Percentiles rank a stretch among this genome's conserved stretches.
These are phyloP conservation scores for Pythium folliculosum DNA, from an alignment of 352 stramenopile genomes.

Conservation along the genomic window DNA sequence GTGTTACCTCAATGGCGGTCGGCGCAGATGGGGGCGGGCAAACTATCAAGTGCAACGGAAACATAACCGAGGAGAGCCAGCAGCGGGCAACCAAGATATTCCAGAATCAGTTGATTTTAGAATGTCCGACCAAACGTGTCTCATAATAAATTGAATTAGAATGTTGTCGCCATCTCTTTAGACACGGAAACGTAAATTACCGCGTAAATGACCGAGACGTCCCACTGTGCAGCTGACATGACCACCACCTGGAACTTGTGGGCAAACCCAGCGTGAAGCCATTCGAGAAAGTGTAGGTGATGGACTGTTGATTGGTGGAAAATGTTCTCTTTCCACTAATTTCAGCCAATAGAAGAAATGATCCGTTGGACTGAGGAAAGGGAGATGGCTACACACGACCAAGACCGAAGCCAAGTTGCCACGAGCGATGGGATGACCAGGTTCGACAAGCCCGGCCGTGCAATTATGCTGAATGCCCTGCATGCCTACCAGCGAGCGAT, in stretches of 20 bases:
- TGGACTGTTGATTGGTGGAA: neutral
- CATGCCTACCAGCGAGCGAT: too few relatives aligned
- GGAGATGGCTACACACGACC: too few relatives aligned
- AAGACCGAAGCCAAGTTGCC: too few relatives aligned
- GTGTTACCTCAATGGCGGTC: conserved; percentile 21
- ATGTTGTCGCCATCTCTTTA: neutral
- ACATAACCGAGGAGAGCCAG: neutral
- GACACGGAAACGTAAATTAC: neutral
- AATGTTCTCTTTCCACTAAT: neutral
- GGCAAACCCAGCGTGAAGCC: conserved; percentile 11
- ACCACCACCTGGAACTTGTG: conserved; percentile 5
- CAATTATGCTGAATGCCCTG: too few relatives aligned
- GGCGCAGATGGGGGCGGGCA: neutral
- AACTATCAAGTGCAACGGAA: conserved; percentile 7
- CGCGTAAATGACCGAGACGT: neutral
- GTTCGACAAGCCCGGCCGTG: too few relatives aligned
- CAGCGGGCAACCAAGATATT: neutral
- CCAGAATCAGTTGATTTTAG: neutral
- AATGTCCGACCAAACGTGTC: neutral
- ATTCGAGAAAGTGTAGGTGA: conserved; percentile 8
- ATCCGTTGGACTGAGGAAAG: too few relatives aligned
- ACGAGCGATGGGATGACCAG: too few relatives aligned
- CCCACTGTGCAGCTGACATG: conserved; percentile 13
- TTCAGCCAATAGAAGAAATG: neutral
- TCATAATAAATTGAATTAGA: neutral